Evolutionary conservation across 495 filamentous ascomycete genomes (phyloP), one percentile per base, ranked within the genome.

Genomic region (Xylaria longipes): DNA sequence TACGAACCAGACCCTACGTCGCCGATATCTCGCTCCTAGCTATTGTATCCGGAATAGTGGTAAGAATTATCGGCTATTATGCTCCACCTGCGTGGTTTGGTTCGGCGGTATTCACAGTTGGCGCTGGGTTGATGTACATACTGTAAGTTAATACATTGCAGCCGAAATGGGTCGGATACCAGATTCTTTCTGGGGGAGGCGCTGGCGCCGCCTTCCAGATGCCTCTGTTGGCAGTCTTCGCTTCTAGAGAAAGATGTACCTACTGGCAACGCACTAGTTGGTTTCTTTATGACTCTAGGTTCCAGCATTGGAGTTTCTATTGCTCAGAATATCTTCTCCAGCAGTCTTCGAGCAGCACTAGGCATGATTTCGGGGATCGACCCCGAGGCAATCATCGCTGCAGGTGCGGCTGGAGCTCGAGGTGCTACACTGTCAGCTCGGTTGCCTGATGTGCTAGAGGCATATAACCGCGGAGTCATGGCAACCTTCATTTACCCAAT

Each of bases 1-100:
- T 97, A 77, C 89, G 89, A 77, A 91, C 91, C 25, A 82, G 97
- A 7, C 94, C 95, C 0, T 84, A 93, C 72, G 87, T 97, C 39
- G 86, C 95, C 85, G n/a, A n/a, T n/a, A n/a, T 91, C 2, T 89
- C 93, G 50, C 68, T 95, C 45, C 83, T 85, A 6, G 83, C 82
- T 3, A 71, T 87, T 27, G 61, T 77, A 7, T 74, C 80, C 35
- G 87, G 86, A 50, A 82, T 78, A 12, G 72, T 82, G 27, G 81
- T 85, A 64, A 82, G 80, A 17, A 77, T 75, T 0, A 78, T 87
- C 5, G 87, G 86, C 3, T 88, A 87, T 73, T 88, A 87, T 73
- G 87, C 84, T 71, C 85, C 85, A 12, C 82, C 86, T 62, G 77
- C 88, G 67, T 73, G 85, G 20, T 68, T 77, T 11, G 82, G 78